Base-by-base conservation (phyloP, 2,329 filamentous ascomycete species). In the Chaetothyriales sp. region DNA sequence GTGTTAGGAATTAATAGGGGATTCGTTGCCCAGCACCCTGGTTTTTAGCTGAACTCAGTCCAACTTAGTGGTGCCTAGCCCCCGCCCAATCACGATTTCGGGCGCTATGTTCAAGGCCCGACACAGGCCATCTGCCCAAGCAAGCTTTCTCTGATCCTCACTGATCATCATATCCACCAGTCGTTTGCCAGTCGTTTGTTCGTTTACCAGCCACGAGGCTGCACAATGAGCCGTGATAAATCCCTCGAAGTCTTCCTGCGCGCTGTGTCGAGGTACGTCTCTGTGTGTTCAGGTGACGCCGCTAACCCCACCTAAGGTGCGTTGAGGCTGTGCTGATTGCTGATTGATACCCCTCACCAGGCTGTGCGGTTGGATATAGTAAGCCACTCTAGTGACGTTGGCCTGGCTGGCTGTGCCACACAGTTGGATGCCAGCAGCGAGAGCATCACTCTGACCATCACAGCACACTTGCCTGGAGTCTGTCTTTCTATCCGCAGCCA, bases 401-500 rank as follows among this genome's bases (percentile, higher is more conserved):
- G 2, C 5, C 5, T 5, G 9, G 26, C 26, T 28, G 26, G 32
- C 32, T 39, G 32, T 39, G 32, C 5, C 10, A 15, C 32, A 15
- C 32, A 39, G 22, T 25, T 25, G 3, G 3, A 6, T 25, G 22
- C 22, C 22, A 25, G 22, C 32, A 15, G 10, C 10, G 4, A 39
- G 32, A 39, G 9, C 10, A 39, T 39, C 10, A 39, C 12, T 39
- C 32, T 39, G 32, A 39, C 32, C 9, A 15, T 39, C 10, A 5
- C 32, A 39, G 32, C 53, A 73, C 79, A 56, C 57, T 81, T 47
- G 80, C 77, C 66, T 92, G 90, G 90, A 90, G 85, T 10, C 70
- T 82, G 15, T 94, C 87, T 15, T 96, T 95, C 70, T 96, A 96
- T 66, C 89, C 90, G 1, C 92, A 96, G 65, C 80, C 84, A 5